These are phyloP conservation scores for Linnemannia exigua DNA, from an alignment of 192 early-diverging fungal species.

Conservation along the genomic window DNA sequence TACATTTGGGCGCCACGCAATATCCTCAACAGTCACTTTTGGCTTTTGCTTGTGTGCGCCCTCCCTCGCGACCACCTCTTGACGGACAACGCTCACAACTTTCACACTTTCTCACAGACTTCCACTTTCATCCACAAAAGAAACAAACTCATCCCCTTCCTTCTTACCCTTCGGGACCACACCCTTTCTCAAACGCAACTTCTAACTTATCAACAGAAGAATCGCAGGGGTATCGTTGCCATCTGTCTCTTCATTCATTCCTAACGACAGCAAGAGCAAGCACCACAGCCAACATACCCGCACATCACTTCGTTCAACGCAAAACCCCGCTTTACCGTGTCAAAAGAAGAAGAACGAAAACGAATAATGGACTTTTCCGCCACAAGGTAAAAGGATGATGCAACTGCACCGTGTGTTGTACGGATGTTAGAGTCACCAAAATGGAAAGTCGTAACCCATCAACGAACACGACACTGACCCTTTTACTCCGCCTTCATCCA, in stretches of 20 bases:
- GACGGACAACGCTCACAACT: neutral
- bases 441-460: no score
- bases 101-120: neutral
- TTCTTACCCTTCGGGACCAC: no score
- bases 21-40: neutral
- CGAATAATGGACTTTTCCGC: conserved; percentile 45
- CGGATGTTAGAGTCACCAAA: neutral
- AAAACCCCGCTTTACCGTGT: neutral
- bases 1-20: no score
- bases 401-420: no score
- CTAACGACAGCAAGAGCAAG: neutral
- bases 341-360: neutral
- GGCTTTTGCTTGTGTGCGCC: neutral
- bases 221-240: no score
- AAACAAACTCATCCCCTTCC: no score
- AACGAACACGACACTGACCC: no score
- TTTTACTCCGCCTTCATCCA: conserved; percentile 2
- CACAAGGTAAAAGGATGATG: conserved; percentile 23
- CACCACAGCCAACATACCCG: neutral
- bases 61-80: neutral
- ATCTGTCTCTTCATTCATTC: neutral
- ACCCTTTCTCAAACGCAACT: no score
- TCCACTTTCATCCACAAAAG: no score
- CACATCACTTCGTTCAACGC: neutral
- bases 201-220: no score